Conservation (phyloP, 305 asterid genomes). For the Fraxinus nigra region DNA sequence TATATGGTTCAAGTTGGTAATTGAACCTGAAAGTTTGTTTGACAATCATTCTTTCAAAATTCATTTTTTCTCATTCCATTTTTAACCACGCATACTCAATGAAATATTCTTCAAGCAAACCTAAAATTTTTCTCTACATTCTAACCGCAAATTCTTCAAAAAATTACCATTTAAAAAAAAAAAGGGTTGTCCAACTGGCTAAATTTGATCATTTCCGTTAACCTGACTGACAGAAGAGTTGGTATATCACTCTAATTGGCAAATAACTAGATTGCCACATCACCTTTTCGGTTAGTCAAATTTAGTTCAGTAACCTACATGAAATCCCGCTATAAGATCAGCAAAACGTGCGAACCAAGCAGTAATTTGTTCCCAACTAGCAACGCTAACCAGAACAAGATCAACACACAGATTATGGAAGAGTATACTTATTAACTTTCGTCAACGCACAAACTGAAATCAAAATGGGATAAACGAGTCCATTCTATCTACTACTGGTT, state of each 20-base stretch:
- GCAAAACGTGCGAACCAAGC: not conserved
- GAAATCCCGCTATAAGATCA: not conserved
- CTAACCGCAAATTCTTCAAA: no score
- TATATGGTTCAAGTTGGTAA: not conserved
- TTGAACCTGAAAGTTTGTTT: not conserved
- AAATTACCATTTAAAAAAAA: no score
- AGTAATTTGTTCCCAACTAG: not conserved
- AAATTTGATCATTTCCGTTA: not conserved
- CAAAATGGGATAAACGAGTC: constrained; percentile 33
- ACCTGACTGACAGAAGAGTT: not conserved
- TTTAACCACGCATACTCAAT: no score
- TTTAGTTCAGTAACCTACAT: not conserved
- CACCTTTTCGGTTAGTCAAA: not conserved
- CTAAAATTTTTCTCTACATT: no score
- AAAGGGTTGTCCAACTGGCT: no score
- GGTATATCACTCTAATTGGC: not conserved
- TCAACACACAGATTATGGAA: not conserved
- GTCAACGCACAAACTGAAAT: constrained; percentile 32
- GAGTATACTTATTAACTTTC: constrained; percentile 27
- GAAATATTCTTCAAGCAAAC: no score
- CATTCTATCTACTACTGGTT: constrained; percentile 37
- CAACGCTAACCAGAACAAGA: not conserved
- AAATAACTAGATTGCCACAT: not conserved
- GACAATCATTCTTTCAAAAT: no score
- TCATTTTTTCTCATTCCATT: no score